These are phyloP conservation scores for Calonectria honghensis DNA, from an alignment of 2,329 filamentous ascomycete genomes.

Conservation along the genomic window DNA sequence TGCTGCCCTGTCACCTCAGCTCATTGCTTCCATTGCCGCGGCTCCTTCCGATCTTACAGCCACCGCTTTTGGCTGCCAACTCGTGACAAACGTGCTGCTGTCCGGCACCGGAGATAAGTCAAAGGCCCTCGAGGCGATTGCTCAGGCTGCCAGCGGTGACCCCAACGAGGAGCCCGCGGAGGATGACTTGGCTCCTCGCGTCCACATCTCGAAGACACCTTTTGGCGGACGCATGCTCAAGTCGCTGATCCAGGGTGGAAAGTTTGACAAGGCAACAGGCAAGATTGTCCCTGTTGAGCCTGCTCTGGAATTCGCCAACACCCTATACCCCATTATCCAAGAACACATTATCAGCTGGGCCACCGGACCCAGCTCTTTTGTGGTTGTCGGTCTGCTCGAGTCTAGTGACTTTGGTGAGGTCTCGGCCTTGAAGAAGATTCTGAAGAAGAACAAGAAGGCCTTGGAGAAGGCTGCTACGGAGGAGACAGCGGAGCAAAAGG, in stretches of 20 bases:
- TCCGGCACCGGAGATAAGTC: constrained; percentile 84
- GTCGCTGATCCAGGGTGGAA: constrained; percentile 90
- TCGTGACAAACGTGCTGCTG: constrained; percentile 88
- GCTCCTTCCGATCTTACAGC: constrained; percentile 81
- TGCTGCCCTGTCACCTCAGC: constrained; percentile 81
- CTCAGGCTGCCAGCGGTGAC: constrained; percentile 77
- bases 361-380: constrained; percentile 88
- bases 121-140: constrained; percentile 82
- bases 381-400: constrained; percentile 88
- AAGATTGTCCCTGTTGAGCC: constrained; percentile 83
- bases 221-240: constrained; percentile 90
- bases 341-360: constrained; percentile 88
- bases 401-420: constrained; percentile 80
- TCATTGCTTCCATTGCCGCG: constrained; percentile 83
- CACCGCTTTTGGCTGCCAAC: constrained; percentile 89
- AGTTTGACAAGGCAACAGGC: constrained; percentile 85
- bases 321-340: constrained; percentile 89
- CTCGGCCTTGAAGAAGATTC: constrained; percentile 78
- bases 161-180: constrained; percentile 66
- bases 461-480: constrained; percentile 80
- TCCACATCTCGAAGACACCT: constrained; percentile 77
- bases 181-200: constrained; percentile 62
- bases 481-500: constrained; percentile 73
- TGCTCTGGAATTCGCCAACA: constrained; percentile 85
- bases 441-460: constrained; percentile 83